These are phyloP conservation scores for Kurtzmaniella quercitrusa DNA, from an alignment of 1,139 yeast genomes.

Conservation along the genomic window DNA sequence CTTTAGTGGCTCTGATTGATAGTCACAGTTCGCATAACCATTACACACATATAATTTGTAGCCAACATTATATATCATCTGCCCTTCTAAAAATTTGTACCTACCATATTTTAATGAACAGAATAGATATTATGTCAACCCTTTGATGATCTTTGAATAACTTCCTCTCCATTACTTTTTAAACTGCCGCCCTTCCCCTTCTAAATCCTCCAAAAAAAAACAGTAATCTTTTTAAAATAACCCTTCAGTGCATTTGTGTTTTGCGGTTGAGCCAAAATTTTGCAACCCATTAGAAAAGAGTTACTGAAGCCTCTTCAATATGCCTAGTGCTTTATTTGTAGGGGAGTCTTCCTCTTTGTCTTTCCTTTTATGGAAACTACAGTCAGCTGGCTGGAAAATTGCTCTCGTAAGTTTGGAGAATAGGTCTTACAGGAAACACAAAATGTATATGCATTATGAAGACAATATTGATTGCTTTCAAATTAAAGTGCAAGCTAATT, in stretches of 20 bases:
- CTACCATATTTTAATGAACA: no score
- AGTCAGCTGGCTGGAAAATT: background rate
- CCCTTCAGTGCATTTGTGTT: background rate
- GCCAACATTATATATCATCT: no score
- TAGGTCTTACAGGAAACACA: slow-evolving; percentile 3
- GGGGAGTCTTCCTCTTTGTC: slow-evolving; percentile 14
- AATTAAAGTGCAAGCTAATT: background rate
- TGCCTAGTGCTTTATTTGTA: slow-evolving; percentile 5
- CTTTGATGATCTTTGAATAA: no score
- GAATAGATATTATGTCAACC: no score
- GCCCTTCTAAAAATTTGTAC: no score
- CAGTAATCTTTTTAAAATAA: no score
- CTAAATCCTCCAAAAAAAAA: no score
- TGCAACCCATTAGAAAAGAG: background rate
- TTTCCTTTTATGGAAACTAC: slow-evolving; percentile 11
- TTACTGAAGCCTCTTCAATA: background rate
- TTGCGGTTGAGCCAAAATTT: background rate
- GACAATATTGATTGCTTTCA: background rate
- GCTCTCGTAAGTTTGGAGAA: background rate
- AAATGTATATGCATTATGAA: background rate
- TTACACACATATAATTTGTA: no score
- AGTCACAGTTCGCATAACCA: no score
- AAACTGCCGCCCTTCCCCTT: no score
- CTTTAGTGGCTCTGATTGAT: no score
- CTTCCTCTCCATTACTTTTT: no score